These are phyloP conservation scores for Rugonectria rugulosa DNA, from an alignment of 2,329 filamentous ascomycete species.

Conservation along the genomic window DNA sequence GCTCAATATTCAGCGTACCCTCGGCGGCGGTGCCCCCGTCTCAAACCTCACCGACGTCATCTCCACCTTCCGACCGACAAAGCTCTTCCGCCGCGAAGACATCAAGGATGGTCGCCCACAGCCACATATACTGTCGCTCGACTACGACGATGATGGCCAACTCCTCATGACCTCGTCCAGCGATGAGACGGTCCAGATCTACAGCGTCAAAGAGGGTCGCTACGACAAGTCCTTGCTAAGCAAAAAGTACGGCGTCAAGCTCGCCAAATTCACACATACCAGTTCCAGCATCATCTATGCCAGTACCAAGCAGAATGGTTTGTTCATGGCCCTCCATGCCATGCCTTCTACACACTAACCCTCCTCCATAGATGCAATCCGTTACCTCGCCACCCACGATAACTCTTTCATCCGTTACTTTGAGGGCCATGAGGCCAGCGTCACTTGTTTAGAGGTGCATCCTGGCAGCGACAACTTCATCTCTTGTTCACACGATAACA, in stretches of 20 bases:
- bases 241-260: conserved; percentile 96
- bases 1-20: conserved; percentile 59
- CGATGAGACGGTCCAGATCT: conserved; percentile 95
- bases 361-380: conserved; percentile 71
- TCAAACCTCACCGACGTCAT: conserved; percentile 82
- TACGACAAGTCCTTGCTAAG: conserved; percentile 89
- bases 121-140: conserved; percentile 58
- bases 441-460: conserved; percentile 84
- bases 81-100: conserved; percentile 72
- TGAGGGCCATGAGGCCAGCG: conserved; percentile 83
- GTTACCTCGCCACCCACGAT: conserved; percentile 90
- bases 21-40: conserved; percentile 54
- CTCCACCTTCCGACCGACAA: conserved; percentile 78
- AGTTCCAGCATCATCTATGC: conserved; percentile 92
- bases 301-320: conserved; percentile 92
- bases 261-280: conserved; percentile 94
- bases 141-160: conserved; percentile 96
- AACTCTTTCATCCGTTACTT: conserved; percentile 98
- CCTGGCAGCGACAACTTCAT: conserved; percentile 91
- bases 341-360: background rate
- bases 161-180: conserved; percentile 89
- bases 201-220: conserved; percentile 89
- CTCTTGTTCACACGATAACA: conserved; percentile 90
- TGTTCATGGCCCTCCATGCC: conserved; percentile 29
- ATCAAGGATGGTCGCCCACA: conserved; percentile 55